Base-by-base conservation (phyloP, 2,329 filamentous ascomycete genomes). In the Aquanectria penicillioides region DNA sequence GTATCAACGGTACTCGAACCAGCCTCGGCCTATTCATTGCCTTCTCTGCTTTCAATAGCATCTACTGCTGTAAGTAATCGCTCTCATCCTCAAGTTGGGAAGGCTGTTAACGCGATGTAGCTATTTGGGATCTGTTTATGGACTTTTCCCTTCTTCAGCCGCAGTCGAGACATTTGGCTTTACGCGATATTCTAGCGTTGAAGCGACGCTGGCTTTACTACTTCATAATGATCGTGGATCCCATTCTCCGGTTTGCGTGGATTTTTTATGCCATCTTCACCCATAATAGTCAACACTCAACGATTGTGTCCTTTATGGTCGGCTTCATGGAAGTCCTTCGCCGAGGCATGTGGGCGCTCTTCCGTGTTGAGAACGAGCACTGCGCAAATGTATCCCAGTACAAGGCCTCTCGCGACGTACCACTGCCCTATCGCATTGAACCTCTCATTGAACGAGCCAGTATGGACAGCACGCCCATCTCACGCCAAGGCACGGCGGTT, bases 281-380 rank as follows among this genome's bases (percentile, higher is more conserved):
- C 1, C 80, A 89, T 61, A 84, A 97, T 69, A 77, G 89, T 0
- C 93, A 97, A 70, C 94, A 98, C 74, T 94, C 90, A 2, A 91
- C 91, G 3, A 74, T 93, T 2, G 85, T 93, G 5, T 93, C 92
- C 2, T 98, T 98, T 75, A 66, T 91, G 25, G 86, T 97, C 13
- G 84, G 86, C 2, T 78, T 97, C 3, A 86, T 89, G 8, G 95
- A 99, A 74, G 87, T 97, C 18, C 83, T 86, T n/a, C 87, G 95
- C 26, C 83, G 95, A 72, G 94, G 93, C 61, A 87, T 97, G 72
- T 99, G 95, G 95, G 89, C 90, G 0, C 81, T 98, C 4, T 91
- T 99, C 74, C 92, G 95, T 34, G 94, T 99, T 22, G 95, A 99
- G 76, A 99, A 99, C 74, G 95, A 99, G 70, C 95, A 99, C 77